A percentile compares a stretch with the other conserved stretches of the same genome.
These are phyloP conservation scores for Hypocreales sp. DNA, from an alignment of 2,329 filamentous ascomycete genomes.

Conservation along the genomic window DNA sequence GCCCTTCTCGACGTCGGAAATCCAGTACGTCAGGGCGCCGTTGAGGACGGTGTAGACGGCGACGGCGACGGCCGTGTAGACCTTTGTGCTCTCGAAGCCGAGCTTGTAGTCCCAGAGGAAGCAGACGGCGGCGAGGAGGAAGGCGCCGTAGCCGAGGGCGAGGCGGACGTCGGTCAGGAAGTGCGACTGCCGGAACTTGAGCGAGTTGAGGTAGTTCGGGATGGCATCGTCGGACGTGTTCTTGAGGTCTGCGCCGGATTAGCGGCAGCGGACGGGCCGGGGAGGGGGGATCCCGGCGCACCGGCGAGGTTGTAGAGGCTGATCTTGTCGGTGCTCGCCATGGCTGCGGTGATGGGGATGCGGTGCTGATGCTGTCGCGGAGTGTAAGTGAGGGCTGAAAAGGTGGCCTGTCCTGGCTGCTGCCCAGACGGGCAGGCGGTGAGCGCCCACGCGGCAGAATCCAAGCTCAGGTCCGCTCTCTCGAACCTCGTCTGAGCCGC, in stretches of 20 bases:
- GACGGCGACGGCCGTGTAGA: constrained; percentile 68
- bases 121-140: constrained; percentile 63
- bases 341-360: constrained; percentile 7
- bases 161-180: constrained; percentile 70
- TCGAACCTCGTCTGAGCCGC: too few relatives aligned
- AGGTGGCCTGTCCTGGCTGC: too few relatives aligned
- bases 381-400: too few relatives aligned
- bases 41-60: constrained; percentile 68
- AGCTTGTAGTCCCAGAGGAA: constrained; percentile 88
- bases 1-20: constrained; percentile 67
- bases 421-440: too few relatives aligned
- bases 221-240: constrained; percentile 93
- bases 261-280: too few relatives aligned
- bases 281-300: constrained; percentile 16
- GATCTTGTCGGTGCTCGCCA: constrained; percentile 35
- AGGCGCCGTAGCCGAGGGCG: constrained; percentile 66
- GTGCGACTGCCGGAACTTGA: constrained; percentile 75
- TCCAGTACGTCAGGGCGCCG: constrained; percentile 65
- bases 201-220: constrained; percentile 78
- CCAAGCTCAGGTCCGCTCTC: too few relatives aligned
- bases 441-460: too few relatives aligned
- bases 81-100: constrained; percentile 76
- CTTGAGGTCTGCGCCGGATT: constrained; percentile 83
- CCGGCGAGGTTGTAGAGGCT: constrained; percentile 53
- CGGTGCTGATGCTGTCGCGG: too few relatives aligned